Percentiles rank a stretch among this genome's conserved stretches.
Conservation (phyloP, 1,284 basidiomycete genomes). For the Sporisorium graminicola region DNA sequence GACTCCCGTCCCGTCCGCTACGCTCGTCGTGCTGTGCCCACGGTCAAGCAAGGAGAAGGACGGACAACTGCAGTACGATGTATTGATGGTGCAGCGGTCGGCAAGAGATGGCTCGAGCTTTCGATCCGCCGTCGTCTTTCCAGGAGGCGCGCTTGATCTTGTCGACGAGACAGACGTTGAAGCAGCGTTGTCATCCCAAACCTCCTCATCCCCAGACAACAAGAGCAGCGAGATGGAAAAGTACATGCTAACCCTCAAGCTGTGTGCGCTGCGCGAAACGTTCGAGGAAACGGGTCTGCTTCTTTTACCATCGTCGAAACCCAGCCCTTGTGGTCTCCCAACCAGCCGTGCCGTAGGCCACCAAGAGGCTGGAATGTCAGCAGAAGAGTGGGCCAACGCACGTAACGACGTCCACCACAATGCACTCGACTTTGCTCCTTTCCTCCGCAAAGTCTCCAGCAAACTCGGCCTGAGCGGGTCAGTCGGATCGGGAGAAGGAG, state of each 20-base stretch:
- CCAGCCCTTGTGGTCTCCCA: constrained; percentile 28
- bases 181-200: constrained; percentile 11
- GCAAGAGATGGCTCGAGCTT: constrained; percentile 59
- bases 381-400: constrained; percentile 54
- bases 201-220: neutral
- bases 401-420: constrained; percentile 63
- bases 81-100: constrained; percentile 61
- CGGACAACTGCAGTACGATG: constrained; percentile 32
- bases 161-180: constrained; percentile 51
- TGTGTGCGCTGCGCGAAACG: constrained; percentile 62
- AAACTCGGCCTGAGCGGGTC: constrained; percentile 22
- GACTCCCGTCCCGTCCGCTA: constrained; percentile 62
- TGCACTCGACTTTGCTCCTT: constrained; percentile 53
- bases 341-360: constrained; percentile 57
- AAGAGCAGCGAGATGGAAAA: constrained; percentile 15
- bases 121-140: constrained; percentile 64
- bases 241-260: constrained; percentile 54
- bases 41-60: constrained; percentile 11
- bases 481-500: constrained; percentile 9
- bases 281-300: constrained; percentile 65
- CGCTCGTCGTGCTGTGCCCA: constrained; percentile 62
- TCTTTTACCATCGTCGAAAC: constrained; percentile 42
- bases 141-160: constrained; percentile 60
- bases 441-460: constrained; percentile 45
- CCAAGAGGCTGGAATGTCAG: constrained; percentile 53